Conservation (phyloP, 176 grass and related monocot species). For the Carex myosuroides region DNA sequence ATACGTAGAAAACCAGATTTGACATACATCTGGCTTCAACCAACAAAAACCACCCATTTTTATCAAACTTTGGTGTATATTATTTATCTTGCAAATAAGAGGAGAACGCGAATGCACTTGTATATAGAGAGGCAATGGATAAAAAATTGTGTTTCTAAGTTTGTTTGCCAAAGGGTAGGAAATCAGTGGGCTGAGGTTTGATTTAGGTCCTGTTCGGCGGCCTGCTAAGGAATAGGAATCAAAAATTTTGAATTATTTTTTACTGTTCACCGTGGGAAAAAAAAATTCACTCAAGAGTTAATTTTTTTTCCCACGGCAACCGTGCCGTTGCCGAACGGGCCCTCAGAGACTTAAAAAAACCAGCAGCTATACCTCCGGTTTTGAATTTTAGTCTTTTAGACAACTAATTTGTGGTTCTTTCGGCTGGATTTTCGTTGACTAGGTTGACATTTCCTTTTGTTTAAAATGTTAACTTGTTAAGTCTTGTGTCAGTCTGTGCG, state of each 20-base stretch:
- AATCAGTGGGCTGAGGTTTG: slow-evolving; percentile 21
- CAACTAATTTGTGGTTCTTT: background rate
- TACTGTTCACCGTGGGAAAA: too few relatives aligned
- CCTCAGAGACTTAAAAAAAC: background rate
- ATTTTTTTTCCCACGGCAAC: too few relatives aligned
- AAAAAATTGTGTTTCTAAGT: background rate
- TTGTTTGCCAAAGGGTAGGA: background rate
- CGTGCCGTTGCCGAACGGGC: too few relatives aligned
- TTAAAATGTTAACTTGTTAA: background rate
- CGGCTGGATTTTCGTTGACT: slow-evolving; percentile 4
- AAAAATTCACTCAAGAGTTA: too few relatives aligned
- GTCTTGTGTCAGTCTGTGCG: background rate
- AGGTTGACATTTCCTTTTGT: background rate
- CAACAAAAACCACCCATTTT: slow-evolving; percentile 3
- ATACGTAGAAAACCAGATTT: background rate
- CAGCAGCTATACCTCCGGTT: slow-evolving; percentile 15
- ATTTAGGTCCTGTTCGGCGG: too few relatives aligned
- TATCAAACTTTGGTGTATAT: background rate
- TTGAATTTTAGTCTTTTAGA: background rate
- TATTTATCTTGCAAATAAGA: background rate
- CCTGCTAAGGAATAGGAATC: too few relatives aligned
- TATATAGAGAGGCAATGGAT: slow-evolving; percentile 1
- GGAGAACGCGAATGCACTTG: background rate
- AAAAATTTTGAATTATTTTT: too few relatives aligned
- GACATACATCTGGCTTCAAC: slow-evolving; percentile 16